phyloP scores from a whole-genome alignment of 305 asterid species.

The Fraxinus nigra region DNA sequence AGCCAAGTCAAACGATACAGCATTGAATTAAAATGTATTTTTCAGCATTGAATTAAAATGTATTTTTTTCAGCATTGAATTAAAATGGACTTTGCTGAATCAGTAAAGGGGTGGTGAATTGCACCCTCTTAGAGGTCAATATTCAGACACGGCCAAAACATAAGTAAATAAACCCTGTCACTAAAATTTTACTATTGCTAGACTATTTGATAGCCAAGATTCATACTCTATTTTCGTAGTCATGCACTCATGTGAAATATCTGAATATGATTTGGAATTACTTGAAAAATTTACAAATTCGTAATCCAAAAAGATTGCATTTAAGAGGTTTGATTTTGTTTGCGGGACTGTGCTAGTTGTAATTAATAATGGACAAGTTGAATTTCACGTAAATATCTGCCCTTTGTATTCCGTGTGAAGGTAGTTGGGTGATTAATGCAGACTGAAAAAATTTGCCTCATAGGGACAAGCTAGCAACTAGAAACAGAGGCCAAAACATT shows the following conservation, averaged over 20 bases:
- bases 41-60: neutral
- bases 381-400: neutral
- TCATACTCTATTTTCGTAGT: neutral
- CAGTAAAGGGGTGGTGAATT: neutral
- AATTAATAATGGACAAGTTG: neutral
- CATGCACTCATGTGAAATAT: neutral
- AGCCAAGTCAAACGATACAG: neutral
- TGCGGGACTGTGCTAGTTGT: neutral
- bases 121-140: neutral
- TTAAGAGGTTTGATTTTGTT: neutral
- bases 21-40: neutral
- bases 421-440: conserved; percentile 1
- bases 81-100: neutral
- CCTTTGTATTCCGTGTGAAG: neutral
- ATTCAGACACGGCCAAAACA: neutral
- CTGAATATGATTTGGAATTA: neutral
- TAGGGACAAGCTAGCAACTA: neutral
- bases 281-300: neutral
- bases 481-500: neutral
- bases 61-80: neutral
- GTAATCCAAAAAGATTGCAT: neutral
- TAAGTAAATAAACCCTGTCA: neutral
- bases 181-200: neutral
- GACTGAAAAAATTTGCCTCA: neutral
- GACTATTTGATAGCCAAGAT: neutral